Percentiles rank a stretch among this genome's conserved stretches.
Evolutionary conservation across 345 rosid genomes (phyloP).

Genomic region (Carallia brachiata): DNA sequence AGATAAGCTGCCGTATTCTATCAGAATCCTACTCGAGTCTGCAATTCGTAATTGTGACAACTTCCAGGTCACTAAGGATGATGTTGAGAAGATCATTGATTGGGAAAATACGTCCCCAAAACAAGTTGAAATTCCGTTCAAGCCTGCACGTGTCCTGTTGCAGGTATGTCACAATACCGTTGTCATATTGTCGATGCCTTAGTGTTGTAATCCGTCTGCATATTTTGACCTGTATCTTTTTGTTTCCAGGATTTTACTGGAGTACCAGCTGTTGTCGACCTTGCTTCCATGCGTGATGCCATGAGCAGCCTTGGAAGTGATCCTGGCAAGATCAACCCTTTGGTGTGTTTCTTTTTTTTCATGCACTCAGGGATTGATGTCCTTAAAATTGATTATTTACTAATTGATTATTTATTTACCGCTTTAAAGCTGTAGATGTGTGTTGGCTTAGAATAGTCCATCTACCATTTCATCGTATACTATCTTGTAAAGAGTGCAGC

Average conservation of each 20-base stretch:
- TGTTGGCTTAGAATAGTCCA: too few relatives aligned
- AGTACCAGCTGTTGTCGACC: slow-evolving; percentile 98
- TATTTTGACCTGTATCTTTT: not conserved
- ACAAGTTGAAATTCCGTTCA: slow-evolving; percentile 96
- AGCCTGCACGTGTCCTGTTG: slow-evolving; percentile 95
- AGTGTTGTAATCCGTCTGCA: slow-evolving; percentile 7
- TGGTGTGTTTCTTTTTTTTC: slow-evolving; percentile 37
- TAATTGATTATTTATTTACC: not conserved
- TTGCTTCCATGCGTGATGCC: slow-evolving; percentile 99
- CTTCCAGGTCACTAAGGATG: slow-evolving; percentile 88
- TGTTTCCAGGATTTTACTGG: slow-evolving; percentile 91
- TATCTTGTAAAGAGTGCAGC: too few relatives aligned
- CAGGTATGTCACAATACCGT: slow-evolving; percentile 47
- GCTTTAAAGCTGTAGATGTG: not conserved
- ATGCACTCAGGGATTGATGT: not conserved
- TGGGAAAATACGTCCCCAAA: slow-evolving; percentile 89
- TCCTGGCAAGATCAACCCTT: slow-evolving; percentile 82
- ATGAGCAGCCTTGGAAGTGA: slow-evolving; percentile 89
- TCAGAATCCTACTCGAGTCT: slow-evolving; percentile 91
- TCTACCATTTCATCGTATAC: too few relatives aligned
- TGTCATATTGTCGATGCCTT: not conserved
- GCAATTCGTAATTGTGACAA: slow-evolving; percentile 95
- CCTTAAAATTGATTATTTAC: not conserved
- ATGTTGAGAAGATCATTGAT: slow-evolving; percentile 92
- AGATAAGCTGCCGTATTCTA: slow-evolving; percentile 91